Evolutionary conservation across 345 rosid genomes (phyloP).

Genomic region (Ceriops tagal): DNA sequence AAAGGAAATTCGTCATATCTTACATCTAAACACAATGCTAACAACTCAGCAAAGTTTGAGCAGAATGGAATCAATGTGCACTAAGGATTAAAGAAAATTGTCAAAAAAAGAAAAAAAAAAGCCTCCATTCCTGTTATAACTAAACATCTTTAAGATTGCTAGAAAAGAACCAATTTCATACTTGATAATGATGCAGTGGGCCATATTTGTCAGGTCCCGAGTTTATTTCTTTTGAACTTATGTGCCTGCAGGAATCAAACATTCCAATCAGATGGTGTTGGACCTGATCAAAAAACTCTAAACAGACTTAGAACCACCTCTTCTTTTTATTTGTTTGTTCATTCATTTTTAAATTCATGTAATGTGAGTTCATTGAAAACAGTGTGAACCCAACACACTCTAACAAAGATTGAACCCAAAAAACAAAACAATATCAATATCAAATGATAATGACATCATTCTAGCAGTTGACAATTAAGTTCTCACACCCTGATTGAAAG

Average conservation of each 20-base stretch:
- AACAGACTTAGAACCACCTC: conserved; percentile 3
- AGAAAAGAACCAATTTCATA: conserved; percentile 40
- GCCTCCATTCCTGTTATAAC: conserved; percentile 15
- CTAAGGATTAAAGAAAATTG: too few relatives aligned
- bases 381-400: neutral
- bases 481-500: neutral
- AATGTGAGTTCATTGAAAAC: neutral
- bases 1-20: neutral
- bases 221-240: conserved; percentile 54
- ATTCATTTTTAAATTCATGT: neutral
- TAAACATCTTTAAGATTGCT: conserved; percentile 24
- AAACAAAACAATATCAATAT: neutral
- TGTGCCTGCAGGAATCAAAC: conserved; percentile 99
- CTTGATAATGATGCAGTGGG: conserved; percentile 63
- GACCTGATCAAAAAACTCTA: conserved; percentile 25
- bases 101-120: neutral
- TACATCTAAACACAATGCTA: too few relatives aligned
- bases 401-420: neutral
- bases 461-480: neutral
- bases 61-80: too few relatives aligned
- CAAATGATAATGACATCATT: neutral
- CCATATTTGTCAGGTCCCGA: conserved; percentile 46
- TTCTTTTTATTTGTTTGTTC: neutral
- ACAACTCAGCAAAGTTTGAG: too few relatives aligned
- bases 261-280: conserved; percentile 42